Evolutionary conservation across 441 rosid species (phyloP).

Genomic region (Mallotus repandus): DNA sequence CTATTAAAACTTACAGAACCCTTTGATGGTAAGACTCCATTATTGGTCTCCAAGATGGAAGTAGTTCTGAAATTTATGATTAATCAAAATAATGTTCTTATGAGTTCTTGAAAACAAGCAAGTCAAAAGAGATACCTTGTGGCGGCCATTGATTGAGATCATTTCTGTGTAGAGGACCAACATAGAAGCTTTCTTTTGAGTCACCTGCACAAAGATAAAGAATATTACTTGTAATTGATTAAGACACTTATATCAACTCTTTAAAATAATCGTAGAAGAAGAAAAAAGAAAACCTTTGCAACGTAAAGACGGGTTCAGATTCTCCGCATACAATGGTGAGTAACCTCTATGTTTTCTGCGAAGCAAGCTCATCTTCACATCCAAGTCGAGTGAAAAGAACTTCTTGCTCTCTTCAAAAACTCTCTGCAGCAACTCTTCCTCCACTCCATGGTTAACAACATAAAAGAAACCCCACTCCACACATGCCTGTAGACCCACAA

Average conservation of each 20-base stretch:
- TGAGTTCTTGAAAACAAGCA: not conserved
- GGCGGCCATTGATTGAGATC: slow-evolving; percentile 74
- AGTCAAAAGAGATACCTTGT: slow-evolving; percentile 35
- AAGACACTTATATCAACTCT: no score
- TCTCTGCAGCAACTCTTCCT: slow-evolving; percentile 41
- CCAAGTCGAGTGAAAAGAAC: slow-evolving; percentile 56
- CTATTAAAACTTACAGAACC: slow-evolving; percentile 41
- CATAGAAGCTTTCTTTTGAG: slow-evolving; percentile 64
- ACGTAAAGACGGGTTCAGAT: slow-evolving; percentile 42
- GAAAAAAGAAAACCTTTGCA: slow-evolving; percentile 40
- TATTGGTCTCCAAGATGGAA: slow-evolving; percentile 66
- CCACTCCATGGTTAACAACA: slow-evolving; percentile 68
- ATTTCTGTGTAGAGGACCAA: slow-evolving; percentile 50
- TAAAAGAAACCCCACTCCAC: slow-evolving; percentile 74
- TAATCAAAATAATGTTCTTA: not conserved
- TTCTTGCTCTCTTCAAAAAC: slow-evolving; percentile 48
- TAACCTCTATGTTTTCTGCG: slow-evolving; percentile 61
- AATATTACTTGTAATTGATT: no score
- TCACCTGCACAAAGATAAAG: slow-evolving; percentile 44
- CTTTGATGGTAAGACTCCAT: slow-evolving; percentile 54
- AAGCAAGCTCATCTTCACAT: slow-evolving; percentile 48
- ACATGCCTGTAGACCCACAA: slow-evolving; percentile 49
- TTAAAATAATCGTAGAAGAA: no score
- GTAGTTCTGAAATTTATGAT: slow-evolving; percentile 44
- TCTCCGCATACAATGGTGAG: slow-evolving; percentile 54